Percentiles rank a stretch among this genome's conserved stretches.
Conservation (phyloP, 345 rosid genomes). For the Anastatica hierochuntica region DNA sequence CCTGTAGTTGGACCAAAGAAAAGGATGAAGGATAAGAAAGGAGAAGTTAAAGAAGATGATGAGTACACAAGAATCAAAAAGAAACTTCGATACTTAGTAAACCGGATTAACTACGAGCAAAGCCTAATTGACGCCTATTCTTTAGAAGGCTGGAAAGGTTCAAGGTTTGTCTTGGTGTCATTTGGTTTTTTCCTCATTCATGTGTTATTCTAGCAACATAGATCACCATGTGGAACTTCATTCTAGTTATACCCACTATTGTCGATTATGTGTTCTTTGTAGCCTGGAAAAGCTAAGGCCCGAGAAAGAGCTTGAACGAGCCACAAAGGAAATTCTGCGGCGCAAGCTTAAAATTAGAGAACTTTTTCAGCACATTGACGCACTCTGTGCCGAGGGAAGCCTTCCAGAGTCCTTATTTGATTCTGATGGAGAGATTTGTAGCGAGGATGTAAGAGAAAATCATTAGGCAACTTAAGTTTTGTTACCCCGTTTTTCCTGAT, state of each 20-base stretch:
- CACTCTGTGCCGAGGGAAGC: slow-evolving; percentile 71
- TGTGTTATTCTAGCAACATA: no score
- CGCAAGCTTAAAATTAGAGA: slow-evolving; percentile 78
- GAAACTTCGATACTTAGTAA: slow-evolving; percentile 63
- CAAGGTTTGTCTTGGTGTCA: slow-evolving; percentile 53
- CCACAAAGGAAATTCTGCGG: slow-evolving; percentile 61
- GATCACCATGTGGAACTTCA: not conserved
- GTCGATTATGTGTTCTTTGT: slow-evolving; percentile 20
- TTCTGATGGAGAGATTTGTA: slow-evolving; percentile 80
- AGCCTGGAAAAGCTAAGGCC: slow-evolving; percentile 92
- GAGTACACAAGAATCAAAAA: slow-evolving; percentile 67
- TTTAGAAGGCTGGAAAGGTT: slow-evolving; percentile 97
- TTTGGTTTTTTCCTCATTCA: no score
- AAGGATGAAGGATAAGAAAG: slow-evolving; percentile 24
- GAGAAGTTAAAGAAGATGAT: slow-evolving; percentile 27
- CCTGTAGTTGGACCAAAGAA: slow-evolving; percentile 24
- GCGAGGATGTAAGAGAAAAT: slow-evolving; percentile 80
- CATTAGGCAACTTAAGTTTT: no score
- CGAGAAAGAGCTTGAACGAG: slow-evolving; percentile 93
- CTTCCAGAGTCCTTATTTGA: slow-evolving; percentile 77
- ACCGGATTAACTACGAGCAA: slow-evolving; percentile 66
- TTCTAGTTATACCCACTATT: not conserved
- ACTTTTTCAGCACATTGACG: slow-evolving; percentile 64
- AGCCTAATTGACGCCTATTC: slow-evolving; percentile 88
- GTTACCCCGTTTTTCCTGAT: no score